phyloP scores from a whole-genome alignment of 176 grass and related monocot genomes.

The Rhipidocladum racemiflorum region DNA sequence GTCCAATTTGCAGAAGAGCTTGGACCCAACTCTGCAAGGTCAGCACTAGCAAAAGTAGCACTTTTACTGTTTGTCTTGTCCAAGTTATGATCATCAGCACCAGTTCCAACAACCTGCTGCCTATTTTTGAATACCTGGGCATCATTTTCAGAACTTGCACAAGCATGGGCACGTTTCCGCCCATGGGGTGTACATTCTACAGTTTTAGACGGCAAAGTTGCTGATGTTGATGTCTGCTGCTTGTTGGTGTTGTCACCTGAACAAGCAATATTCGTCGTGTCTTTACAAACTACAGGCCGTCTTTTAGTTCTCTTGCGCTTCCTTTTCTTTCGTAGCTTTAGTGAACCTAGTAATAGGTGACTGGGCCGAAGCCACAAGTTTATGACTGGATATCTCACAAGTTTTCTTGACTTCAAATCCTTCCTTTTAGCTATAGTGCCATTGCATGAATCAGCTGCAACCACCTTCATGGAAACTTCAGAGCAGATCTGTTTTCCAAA shows the following conservation, averaged over 20 bases:
- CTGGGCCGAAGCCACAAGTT: conserved; percentile 57
- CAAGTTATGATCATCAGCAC: neutral
- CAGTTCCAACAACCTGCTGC: neutral
- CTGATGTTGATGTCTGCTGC: conserved; percentile 54
- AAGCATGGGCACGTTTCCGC: conserved; percentile 17
- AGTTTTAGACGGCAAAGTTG: neutral
- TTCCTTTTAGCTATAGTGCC: conserved; percentile 2
- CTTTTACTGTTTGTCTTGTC: neutral
- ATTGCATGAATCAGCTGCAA: conserved; percentile 2
- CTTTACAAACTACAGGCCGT: conserved; percentile 11
- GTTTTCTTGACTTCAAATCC: conserved; percentile 51
- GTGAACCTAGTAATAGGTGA: conserved; percentile 45
- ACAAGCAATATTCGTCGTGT: conserved; percentile 8
- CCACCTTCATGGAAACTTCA: neutral
- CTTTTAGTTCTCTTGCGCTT: conserved; percentile 61
- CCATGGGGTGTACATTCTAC: conserved; percentile 16
- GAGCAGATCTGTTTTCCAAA: conserved; percentile 6
- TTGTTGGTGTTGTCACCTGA: conserved; percentile 33
- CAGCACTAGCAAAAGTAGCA: neutral
- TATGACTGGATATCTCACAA: conserved; percentile 48
- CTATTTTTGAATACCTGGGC: neutral
- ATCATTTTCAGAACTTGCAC: conserved; percentile 11
- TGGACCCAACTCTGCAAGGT: neutral
- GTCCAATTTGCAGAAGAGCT: conserved; percentile 1
- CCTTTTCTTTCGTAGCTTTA: conserved; percentile 46